These are phyloP conservation scores for Emmonsiellopsis sp. DNA, from an alignment of 2,329 filamentous ascomycete genomes.

Conservation along the genomic window DNA sequence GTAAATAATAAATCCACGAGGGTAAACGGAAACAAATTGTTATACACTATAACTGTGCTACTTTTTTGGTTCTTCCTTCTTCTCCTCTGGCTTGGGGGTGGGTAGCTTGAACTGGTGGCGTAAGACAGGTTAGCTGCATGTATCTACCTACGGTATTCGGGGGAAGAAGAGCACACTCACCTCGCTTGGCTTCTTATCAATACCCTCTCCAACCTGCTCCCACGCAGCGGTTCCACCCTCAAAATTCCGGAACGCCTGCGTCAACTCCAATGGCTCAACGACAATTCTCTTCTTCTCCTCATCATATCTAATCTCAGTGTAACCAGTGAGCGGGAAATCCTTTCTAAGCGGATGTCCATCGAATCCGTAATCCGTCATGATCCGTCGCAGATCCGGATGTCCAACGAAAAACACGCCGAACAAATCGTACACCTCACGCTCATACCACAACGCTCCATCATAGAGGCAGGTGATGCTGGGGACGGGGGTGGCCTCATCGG, in stretches of 20 bases:
- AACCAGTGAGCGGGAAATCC: slow-evolving; percentile 95
- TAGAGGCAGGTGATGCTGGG: slow-evolving; percentile 79
- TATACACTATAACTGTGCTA: slow-evolving; percentile 38
- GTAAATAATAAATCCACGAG: neutral
- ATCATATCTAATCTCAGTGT: slow-evolving; percentile 95
- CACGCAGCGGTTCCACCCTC: slow-evolving; percentile 72
- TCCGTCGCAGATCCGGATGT: slow-evolving; percentile 89
- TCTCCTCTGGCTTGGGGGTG: slow-evolving; percentile 88
- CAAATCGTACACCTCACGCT: slow-evolving; percentile 94
- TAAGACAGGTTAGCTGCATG: slow-evolving; percentile 7
- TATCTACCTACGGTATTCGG: neutral
- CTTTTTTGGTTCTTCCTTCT: slow-evolving; percentile 88
- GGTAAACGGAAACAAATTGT: slow-evolving; percentile 1
- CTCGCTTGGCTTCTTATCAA: slow-evolving; percentile 67
- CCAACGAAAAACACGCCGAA: slow-evolving; percentile 95
- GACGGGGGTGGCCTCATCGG: slow-evolving; percentile 88
- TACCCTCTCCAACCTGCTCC: slow-evolving; percentile 62
- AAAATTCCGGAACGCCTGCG: slow-evolving; percentile 97
- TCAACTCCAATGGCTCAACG: slow-evolving; percentile 93
- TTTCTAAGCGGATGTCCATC: slow-evolving; percentile 95
- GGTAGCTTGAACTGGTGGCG: slow-evolving; percentile 71
- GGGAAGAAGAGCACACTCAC: slow-evolving; percentile 33
- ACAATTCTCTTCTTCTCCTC: slow-evolving; percentile 99
- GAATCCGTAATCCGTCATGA: slow-evolving; percentile 99
- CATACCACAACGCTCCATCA: slow-evolving; percentile 97